Conservation (phyloP, 2,329 filamentous ascomycete genomes). For the Pseudocercospora macadamiae region DNA sequence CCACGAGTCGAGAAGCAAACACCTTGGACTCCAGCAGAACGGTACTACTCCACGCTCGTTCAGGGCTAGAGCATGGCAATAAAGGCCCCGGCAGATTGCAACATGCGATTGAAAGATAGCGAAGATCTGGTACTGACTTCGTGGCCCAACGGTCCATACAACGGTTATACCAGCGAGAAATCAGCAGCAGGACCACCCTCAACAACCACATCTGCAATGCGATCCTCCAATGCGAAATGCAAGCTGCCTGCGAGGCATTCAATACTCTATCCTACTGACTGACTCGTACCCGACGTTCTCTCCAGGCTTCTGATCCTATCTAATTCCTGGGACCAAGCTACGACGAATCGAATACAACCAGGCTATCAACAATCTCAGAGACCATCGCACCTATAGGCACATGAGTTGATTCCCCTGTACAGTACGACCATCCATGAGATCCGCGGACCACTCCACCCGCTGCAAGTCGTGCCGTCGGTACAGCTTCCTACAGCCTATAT, state of each 20-base stretch:
- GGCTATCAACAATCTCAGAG: neutral
- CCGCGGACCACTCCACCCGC: too few species aligned
- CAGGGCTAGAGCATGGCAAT: neutral
- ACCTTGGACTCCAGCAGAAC: neutral
- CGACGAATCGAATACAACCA: neutral
- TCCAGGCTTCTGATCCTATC: neutral
- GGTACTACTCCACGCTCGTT: neutral
- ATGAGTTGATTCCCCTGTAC: too few species aligned
- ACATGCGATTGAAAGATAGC: neutral
- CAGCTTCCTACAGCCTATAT: neutral
- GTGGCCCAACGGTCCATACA: neutral
- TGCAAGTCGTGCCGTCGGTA: too few species aligned
- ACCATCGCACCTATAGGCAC: too few species aligned
- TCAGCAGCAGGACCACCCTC: neutral
- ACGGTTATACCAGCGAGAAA: neutral
- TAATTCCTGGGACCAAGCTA: neutral
- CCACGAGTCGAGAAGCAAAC: slow-evolving; percentile 2
- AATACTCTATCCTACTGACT: neutral
- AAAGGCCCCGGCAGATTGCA: neutral
- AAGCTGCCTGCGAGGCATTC: neutral
- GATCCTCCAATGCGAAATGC: neutral
- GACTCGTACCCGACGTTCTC: neutral
- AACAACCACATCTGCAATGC: slow-evolving; percentile 4
- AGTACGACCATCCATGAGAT: too few species aligned
- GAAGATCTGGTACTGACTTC: neutral